Evolutionary conservation across 208 protist genomes (phyloP).

Genomic region (Lotmaria passim): DNA sequence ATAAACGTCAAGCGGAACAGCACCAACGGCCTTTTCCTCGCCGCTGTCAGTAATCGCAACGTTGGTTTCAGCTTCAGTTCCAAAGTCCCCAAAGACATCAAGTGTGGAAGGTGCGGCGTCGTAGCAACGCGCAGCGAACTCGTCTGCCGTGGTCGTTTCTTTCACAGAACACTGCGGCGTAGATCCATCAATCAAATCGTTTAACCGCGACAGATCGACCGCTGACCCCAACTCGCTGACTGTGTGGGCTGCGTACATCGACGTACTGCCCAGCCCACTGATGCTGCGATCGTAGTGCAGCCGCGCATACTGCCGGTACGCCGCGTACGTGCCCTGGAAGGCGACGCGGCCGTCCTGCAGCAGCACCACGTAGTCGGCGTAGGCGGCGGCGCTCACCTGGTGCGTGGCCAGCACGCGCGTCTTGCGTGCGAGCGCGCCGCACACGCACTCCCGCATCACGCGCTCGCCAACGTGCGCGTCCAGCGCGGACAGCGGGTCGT

Average conservation of each 20-base stretch:
- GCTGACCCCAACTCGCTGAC: constrained; percentile 9
- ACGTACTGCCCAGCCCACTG: too few species aligned
- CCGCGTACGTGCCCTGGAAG: constrained; percentile 41
- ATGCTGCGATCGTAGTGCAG: too few species aligned
- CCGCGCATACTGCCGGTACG: too few species aligned
- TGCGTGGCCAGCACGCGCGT: constrained; percentile 94
- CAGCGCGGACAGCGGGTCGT: too few species aligned
- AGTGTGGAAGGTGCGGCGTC: not conserved
- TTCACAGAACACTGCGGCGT: too few species aligned
- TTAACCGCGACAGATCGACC: not conserved
- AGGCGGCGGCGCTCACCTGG: constrained; percentile 82
- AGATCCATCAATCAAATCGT: not conserved
- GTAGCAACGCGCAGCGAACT: too few species aligned
- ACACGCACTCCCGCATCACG: constrained; percentile 59
- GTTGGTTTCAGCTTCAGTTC: constrained; percentile 5
- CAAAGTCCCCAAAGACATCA: not conserved
- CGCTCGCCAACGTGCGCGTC: constrained; percentile 72
- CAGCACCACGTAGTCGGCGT: constrained; percentile 86
- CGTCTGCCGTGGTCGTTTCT: too few species aligned
- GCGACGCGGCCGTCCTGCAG: constrained; percentile 58
- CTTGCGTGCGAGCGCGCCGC: constrained; percentile 67
- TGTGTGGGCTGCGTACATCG: too few species aligned
- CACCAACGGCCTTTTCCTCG: constrained; percentile 52
- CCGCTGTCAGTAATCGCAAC: constrained; percentile 5
- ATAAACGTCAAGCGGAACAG: constrained; percentile 60